Base-by-base conservation (phyloP, 306 rosid species). In the Cyclanthera cordifolia region DNA sequence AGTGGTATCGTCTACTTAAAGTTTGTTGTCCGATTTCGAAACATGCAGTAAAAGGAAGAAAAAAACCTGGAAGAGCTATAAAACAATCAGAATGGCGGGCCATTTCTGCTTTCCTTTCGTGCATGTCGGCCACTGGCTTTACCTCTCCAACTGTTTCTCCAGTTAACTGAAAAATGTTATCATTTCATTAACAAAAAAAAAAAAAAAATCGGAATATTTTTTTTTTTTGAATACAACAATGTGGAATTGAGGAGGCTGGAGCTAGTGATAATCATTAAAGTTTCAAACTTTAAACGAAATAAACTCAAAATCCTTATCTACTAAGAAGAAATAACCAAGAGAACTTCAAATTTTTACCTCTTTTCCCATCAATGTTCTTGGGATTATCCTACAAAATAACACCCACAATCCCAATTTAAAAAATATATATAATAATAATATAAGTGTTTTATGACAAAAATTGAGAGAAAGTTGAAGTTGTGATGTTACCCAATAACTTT, bases 31-130 rank as follows among this genome's bases (percentile, higher is more conserved):
- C n/a, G n/a, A n/a, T n/a, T n/a, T n/a, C n/a, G n/a, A n/a, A n/a
- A n/a, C n/a, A n/a, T n/a, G n/a, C n/a, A n/a, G n/a, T n/a, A n/a
- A n/a, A n/a, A n/a, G n/a, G n/a, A n/a, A n/a, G n/a, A n/a, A n/a
- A n/a, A n/a, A n/a, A 9, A 84, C 88, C 89, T 75, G 89, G 86
- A 43, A 85, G 74, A 30, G 89, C 89, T 60, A 85, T 82, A 27
- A 82, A 85, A 58, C 84, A 79, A 82, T 85, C 89, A 43, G 89
- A 79, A 72, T 79, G 85, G 76, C 85, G 86, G 61, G 89, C 89
- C 89, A 85, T 85, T 78, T 82, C 86, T n/a, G 89, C 89, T 54
- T 85, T 85, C 46, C 86, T 75, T 78, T 85, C 81, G 72, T 85
- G 89, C 89, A 85, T 85, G 79, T 75, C 85, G 25, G 85, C 82